Percentiles rank a stretch among this genome's conserved stretches.
Evolutionary conservation across 768 basidiomycete species (phyloP).

Genomic region (Mycena rebaudengoi): DNA sequence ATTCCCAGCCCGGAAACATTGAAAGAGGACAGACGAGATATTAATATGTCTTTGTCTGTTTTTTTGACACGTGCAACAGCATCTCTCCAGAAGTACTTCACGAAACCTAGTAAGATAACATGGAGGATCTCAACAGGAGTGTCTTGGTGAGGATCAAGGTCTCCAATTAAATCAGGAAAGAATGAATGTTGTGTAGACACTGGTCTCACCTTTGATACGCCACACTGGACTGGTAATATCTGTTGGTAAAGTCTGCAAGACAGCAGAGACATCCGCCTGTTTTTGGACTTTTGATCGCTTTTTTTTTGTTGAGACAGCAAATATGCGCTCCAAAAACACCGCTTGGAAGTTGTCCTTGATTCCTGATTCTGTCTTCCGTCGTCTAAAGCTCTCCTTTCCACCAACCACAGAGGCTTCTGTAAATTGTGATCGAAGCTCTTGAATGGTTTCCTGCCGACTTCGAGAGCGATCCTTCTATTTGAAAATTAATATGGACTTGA

Average conservation of each 20-base stretch:
- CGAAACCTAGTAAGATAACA: conserved; percentile 51
- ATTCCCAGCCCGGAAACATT: conserved; percentile 44
- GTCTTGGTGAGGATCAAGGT: no score
- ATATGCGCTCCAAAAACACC: conserved; percentile 32
- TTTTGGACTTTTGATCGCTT: conserved; percentile 10
- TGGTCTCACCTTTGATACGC: no score
- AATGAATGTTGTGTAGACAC: no score
- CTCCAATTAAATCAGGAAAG: no score
- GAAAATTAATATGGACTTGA: no score
- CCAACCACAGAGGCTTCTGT: conserved; percentile 19
- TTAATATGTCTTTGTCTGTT: conserved; percentile 33
- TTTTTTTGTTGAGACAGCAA: conserved; percentile 25
- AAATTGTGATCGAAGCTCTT: conserved; percentile 27
- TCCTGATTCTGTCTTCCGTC: conserved; percentile 34
- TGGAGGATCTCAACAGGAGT: conserved; percentile 55
- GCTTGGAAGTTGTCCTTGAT: conserved; percentile 44
- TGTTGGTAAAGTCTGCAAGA: conserved; percentile 20
- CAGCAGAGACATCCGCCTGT: conserved; percentile 21
- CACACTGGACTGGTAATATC: conserved; percentile 45
- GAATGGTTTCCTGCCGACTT: no score
- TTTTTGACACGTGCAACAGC: conserved; percentile 33
- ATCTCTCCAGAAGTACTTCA: conserved; percentile 60
- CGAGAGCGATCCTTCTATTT: no score
- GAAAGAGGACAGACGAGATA: conserved; percentile 33
- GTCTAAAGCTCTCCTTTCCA: conserved; percentile 23